phyloP scores from a whole-genome alignment of 176 grass and related monocot genomes.

The Elymus sibiricus region DNA sequence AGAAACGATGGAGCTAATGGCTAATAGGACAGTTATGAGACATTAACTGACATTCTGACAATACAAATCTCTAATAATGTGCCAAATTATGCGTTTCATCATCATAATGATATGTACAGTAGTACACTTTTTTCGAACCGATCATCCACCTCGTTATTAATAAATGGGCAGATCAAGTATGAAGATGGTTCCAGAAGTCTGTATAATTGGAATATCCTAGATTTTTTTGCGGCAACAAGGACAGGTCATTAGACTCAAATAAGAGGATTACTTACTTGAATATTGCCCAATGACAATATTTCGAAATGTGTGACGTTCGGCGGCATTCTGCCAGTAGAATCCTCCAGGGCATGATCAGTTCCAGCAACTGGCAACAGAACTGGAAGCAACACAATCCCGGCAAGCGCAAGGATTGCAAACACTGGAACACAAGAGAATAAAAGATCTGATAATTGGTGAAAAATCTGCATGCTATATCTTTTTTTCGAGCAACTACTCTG shows the following conservation, averaged over 20 bases:
- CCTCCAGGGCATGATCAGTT: constrained; percentile 42
- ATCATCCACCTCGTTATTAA: neutral
- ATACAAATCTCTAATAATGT: neutral
- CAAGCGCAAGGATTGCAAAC: constrained; percentile 64
- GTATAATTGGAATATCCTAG: neutral
- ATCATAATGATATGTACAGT: neutral
- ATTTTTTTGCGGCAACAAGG: neutral
- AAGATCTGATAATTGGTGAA: neutral
- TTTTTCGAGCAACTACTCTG: too few relatives aligned
- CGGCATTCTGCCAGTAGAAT: neutral
- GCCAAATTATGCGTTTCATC: neutral
- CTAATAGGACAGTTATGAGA: neutral
- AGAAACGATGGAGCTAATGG: neutral
- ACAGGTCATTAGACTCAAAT: neutral
- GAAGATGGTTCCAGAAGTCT: neutral
- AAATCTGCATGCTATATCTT: neutral
- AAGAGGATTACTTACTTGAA: constrained; percentile 43
- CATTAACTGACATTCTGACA: neutral
- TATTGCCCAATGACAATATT: constrained; percentile 69
- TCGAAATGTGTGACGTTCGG: constrained; percentile 45
- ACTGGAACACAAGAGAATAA: constrained; percentile 51
- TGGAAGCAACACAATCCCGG: constrained; percentile 73
- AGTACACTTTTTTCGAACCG: neutral
- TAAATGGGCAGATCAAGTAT: neutral
- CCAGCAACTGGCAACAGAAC: constrained; percentile 68